Base-by-base conservation (phyloP, 1,284 basidiomycete genomes). In the Heliocybe sulcata region DNA sequence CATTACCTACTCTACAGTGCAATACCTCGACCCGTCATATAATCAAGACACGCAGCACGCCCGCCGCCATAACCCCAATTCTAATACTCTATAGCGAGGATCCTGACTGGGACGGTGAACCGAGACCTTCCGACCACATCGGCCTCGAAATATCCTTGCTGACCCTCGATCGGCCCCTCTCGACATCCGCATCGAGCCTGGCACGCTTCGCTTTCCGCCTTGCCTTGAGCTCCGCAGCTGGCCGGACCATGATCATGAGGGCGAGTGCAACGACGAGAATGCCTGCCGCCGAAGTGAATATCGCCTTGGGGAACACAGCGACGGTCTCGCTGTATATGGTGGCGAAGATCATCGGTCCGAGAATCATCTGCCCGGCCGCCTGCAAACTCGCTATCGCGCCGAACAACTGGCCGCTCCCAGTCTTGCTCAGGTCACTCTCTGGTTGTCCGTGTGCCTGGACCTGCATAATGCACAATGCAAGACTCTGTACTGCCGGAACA, bases 261-360 rank as follows among this genome's bases (percentile, higher is more conserved):
- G 68, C 56, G 26, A 87, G 59, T 19, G 83, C 71, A 45, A 73
- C 64, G 26, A 79, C 57, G 33, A 83, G 65, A 35, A 88, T 71
- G 19, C 64, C 68, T 3, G 71, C 77, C n/a, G 83, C 83, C 20
- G 74, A 66, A 12, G 72, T 72, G 63, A 90, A 90, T 53, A 90
- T 80, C 2, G 83, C 75, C 67, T 82, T 83, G 19, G 87, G 87
- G 63, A 75, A 85, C 10, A 63, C 69, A 0, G 79, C 83, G 23
- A 90, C 86, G 2, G 86, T 87, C 54, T 66, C 69, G 59, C 81
- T 79, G 69, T 86, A 90, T 38, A 90, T 69, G 54, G 85, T 51
- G 8, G 83, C 87, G 61, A 90, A 90, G 10, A 89, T 54, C 63
- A 89, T 67, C 0, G 88, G 87, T 52, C 82, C 85, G 47, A 89